A percentile compares a stretch with the other conserved stretches of the same genome.
Conservation (phyloP, 345 rosid genomes). For the Murraya paniculata region DNA sequence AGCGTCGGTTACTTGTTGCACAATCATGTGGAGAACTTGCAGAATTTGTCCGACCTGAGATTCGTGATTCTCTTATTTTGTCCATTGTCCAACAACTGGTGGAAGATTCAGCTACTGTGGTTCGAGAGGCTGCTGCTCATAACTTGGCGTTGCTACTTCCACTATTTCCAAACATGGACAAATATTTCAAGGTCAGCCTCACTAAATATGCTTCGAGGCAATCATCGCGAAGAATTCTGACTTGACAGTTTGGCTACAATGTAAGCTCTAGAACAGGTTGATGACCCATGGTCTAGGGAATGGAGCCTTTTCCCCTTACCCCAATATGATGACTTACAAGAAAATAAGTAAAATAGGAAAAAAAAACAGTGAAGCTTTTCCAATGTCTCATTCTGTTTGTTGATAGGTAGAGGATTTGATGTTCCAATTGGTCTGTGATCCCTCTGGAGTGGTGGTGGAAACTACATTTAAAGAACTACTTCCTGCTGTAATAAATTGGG, state of each 20-base stretch:
- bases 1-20: conserved; percentile 96
- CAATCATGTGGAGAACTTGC: conserved; percentile 99
- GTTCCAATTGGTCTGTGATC: conserved; percentile 92
- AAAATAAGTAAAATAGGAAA: conserved; percentile 10
- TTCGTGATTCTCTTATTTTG: conserved; percentile 93
- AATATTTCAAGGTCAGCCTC: conserved; percentile 99
- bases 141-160: conserved; percentile 95
- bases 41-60: conserved; percentile 87
- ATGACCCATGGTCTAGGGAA: conserved; percentile 53
- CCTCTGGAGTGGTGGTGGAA: conserved; percentile 92
- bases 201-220: conserved; percentile 70
- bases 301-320: conserved; percentile 41
- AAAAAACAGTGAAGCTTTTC: conserved; percentile 17
- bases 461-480: conserved; percentile 79
- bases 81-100: conserved; percentile 88
- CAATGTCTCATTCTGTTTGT: conserved; percentile 31
- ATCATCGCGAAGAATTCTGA: conserved; percentile 74
- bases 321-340: conserved; percentile 35
- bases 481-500: conserved; percentile 84
- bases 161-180: conserved; percentile 82
- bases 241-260: conserved; percentile 71
- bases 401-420: conserved; percentile 91
- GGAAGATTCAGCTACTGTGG: conserved; percentile 92
- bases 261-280: conserved; percentile 78
- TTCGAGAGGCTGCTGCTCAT: conserved; percentile 92